A percentile compares a stretch with the other conserved stretches of the same genome.
Evolutionary conservation across 805 yeast species (phyloP).

Genomic region (Schizosaccharomyces osmophilus): DNA sequence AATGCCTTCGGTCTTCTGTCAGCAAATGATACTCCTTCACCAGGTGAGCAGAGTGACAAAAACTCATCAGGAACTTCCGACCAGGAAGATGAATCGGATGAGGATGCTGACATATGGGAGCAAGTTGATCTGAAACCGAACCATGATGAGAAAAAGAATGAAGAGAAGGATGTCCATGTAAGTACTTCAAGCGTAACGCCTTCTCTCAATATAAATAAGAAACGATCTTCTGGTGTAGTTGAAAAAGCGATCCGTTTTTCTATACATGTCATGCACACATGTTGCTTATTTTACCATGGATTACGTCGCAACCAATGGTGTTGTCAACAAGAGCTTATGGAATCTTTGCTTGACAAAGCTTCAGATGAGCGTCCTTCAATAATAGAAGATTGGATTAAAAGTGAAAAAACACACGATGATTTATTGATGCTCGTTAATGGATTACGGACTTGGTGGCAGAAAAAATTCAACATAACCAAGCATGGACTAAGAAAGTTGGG

Average conservation of each 20-base stretch:
- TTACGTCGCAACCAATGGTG: neutral
- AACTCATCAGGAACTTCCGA: neutral
- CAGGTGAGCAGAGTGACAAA: no score
- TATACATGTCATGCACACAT: neutral
- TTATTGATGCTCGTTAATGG: neutral
- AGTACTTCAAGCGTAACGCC: neutral
- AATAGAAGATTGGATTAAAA: neutral
- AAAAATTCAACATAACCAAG: slow-evolving; percentile 25
- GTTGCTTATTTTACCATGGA: neutral
- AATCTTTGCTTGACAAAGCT: neutral
- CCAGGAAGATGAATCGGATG: neutral
- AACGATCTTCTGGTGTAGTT: neutral
- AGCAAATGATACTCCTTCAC: no score
- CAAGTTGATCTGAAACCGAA: neutral
- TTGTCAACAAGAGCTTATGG: neutral
- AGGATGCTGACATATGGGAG: neutral
- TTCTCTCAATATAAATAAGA: neutral
- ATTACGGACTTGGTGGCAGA: slow-evolving; percentile 28
- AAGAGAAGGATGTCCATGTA: neutral
- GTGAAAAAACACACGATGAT: neutral
- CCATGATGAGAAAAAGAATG: neutral
- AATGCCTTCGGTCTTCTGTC: no score
- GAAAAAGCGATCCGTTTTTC: neutral
- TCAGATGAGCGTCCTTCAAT: neutral
- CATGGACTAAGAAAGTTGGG: slow-evolving; percentile 17